Conservation (phyloP, 208 protist genomes). For the Phytomonas francai region DNA sequence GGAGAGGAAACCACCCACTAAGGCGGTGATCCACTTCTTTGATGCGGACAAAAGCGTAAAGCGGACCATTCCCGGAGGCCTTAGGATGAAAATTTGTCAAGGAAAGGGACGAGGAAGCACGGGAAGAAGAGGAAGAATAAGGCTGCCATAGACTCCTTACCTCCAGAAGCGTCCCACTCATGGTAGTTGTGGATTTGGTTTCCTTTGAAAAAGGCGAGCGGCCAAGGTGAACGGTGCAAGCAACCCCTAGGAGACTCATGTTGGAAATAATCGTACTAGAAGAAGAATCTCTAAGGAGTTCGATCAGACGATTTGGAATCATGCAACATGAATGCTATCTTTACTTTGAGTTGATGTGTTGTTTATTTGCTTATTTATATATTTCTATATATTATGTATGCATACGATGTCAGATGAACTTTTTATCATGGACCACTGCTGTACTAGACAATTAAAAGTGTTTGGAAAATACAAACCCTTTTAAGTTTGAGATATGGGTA, state of each 20-base stretch:
- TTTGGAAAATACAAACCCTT: background rate
- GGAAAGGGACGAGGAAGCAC: background rate
- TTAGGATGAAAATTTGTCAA: background rate
- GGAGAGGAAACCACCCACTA: slow-evolving; percentile 64
- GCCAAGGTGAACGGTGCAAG: slow-evolving; percentile 18
- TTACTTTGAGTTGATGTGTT: background rate
- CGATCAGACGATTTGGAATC: background rate
- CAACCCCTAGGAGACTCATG: slow-evolving; percentile 13
- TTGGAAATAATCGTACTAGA: background rate
- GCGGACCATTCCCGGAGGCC: slow-evolving; percentile 4
- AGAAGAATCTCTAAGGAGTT: background rate
- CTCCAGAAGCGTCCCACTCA: slow-evolving; percentile 42
- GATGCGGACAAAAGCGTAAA: slow-evolving; percentile 71
- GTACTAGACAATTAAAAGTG: background rate
- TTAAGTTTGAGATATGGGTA: background rate
- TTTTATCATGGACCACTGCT: background rate
- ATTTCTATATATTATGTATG: background rate
- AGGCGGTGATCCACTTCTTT: slow-evolving; percentile 73
- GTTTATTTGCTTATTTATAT: slow-evolving; percentile 2
- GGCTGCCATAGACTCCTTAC: slow-evolving; percentile 58
- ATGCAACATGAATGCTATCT: background rate
- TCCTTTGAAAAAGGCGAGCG: background rate
- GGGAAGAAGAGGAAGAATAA: background rate
- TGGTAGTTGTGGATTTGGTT: background rate
- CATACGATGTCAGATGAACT: background rate